Percentiles rank a stretch among this genome's conserved stretches.
Evolutionary conservation across 805 yeast species (phyloP).

Genomic region (Candida piceae): DNA sequence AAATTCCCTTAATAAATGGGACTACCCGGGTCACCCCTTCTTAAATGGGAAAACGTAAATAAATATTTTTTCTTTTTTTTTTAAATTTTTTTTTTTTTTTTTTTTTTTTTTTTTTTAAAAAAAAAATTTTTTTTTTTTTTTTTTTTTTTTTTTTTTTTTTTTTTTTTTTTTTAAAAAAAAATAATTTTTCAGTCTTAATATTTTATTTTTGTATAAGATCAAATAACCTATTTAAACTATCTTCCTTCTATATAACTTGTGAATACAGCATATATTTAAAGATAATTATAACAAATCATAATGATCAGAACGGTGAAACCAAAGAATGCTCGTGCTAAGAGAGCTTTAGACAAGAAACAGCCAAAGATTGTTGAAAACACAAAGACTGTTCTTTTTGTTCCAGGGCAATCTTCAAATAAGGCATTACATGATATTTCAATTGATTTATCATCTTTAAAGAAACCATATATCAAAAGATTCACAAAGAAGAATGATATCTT

Average conservation of each 20-base stretch:
- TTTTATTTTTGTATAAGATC: too few relatives aligned
- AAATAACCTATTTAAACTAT: too few relatives aligned
- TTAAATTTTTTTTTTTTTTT: slow-evolving; percentile 5
- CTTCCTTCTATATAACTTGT: too few relatives aligned
- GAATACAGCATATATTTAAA: too few relatives aligned
- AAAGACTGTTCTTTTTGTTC: slow-evolving; percentile 85
- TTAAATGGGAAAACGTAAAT: slow-evolving; percentile 1
- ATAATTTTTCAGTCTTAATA: too few relatives aligned
- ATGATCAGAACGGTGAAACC: slow-evolving; percentile 63
- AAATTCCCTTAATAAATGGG: slow-evolving; percentile 2
- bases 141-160: too few relatives aligned
- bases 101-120: background rate
- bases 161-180: too few relatives aligned
- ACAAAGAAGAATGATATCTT: slow-evolving; percentile 81
- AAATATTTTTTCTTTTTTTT: slow-evolving; percentile 8
- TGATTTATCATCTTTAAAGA: slow-evolving; percentile 84
- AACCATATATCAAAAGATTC: slow-evolving; percentile 85
- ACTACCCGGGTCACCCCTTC: slow-evolving; percentile 8
- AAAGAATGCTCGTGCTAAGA: slow-evolving; percentile 90
- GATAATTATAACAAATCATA: background rate
- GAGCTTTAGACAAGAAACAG: slow-evolving; percentile 86
- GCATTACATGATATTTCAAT: slow-evolving; percentile 82
- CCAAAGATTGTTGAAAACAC: slow-evolving; percentile 86
- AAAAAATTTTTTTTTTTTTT: too few relatives aligned
- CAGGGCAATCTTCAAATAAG: slow-evolving; percentile 78